Percentiles rank a stretch among this genome's conserved stretches.
Evolutionary conservation across 495 filamentous ascomycete species (phyloP).

Genomic region (Lasiosphaeria ovina): DNA sequence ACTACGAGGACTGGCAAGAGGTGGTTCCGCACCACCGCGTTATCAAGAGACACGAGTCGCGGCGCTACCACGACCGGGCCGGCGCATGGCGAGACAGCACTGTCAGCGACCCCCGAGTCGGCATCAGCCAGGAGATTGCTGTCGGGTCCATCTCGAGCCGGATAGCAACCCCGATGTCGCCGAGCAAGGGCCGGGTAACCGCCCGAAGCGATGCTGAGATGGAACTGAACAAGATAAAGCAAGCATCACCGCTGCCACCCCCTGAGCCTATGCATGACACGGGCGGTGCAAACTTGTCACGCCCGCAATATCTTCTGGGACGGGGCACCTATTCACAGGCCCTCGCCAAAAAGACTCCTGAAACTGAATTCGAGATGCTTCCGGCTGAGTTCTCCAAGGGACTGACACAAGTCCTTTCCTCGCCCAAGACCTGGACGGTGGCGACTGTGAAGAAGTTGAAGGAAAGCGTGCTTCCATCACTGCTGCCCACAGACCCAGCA

Average conservation of each 20-base stretch:
- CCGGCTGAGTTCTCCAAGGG: constrained; percentile 34
- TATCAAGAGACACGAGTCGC: constrained; percentile 37
- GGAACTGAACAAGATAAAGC: constrained; percentile 40
- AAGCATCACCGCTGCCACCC: constrained; percentile 5
- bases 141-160: constrained; percentile 30
- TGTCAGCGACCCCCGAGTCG: constrained; percentile 48
- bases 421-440: constrained; percentile 30
- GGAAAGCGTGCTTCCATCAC: constrained; percentile 25
- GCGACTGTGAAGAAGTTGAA: constrained; percentile 33
- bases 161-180: constrained; percentile 13
- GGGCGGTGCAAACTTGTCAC: constrained; percentile 6
- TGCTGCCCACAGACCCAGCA: constrained; percentile 11
- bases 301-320: constrained; percentile 23
- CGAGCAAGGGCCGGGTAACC: constrained; percentile 28
- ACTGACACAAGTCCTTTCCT: constrained; percentile 21
- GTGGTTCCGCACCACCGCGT: constrained; percentile 44
- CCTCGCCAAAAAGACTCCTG: constrained; percentile 25
- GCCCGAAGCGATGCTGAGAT: constrained; percentile 39
- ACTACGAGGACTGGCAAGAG: constrained; percentile 22
- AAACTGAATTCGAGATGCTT: constrained; percentile 23
- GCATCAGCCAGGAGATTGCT: constrained; percentile 41
- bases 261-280: neutral
- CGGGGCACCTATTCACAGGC: constrained; percentile 34
- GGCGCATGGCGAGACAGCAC: constrained; percentile 48
- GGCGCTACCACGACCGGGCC: constrained; percentile 47